Evolutionary conservation across 345 rosid genomes (phyloP).

Genomic region (Lenwebbia sp.): DNA sequence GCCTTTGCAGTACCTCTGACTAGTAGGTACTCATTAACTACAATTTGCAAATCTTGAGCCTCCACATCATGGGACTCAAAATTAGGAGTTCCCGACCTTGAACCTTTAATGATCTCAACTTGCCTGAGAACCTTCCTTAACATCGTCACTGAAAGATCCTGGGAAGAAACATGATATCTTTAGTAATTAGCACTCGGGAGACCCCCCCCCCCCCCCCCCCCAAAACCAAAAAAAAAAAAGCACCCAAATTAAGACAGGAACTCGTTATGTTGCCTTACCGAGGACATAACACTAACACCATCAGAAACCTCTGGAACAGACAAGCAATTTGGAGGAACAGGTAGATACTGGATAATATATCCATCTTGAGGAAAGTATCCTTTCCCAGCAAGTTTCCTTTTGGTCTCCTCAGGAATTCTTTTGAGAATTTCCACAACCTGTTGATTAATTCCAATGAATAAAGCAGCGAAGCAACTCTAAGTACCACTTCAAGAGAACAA

Average conservation of each 20-base stretch:
- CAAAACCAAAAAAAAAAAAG: neutral
- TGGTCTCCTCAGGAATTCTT: conserved; percentile 55
- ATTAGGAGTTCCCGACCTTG: conserved; percentile 74
- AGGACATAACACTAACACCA: conserved; percentile 72
- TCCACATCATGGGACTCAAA: conserved; percentile 80
- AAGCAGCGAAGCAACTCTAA: neutral
- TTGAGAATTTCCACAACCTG: conserved; percentile 77
- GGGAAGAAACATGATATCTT: conserved; percentile 4
- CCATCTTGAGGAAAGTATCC: conserved; percentile 95
- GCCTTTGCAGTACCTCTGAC: conserved; percentile 77
- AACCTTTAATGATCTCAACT: conserved; percentile 50
- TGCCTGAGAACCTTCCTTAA: conserved; percentile 75
- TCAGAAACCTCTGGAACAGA: conserved; percentile 87
- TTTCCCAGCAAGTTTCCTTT: conserved; percentile 61
- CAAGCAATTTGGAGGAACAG: conserved; percentile 95
- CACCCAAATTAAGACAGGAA: neutral
- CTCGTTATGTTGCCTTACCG: conserved; percentile 39
- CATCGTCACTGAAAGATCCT: conserved; percentile 78
- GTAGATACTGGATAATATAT: conserved; percentile 57
- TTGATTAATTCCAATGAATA: neutral
- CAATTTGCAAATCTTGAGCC: conserved; percentile 54
- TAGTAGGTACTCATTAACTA: conserved; percentile 65
- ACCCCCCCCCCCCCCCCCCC: too few relatives aligned
- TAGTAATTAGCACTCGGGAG: neutral
- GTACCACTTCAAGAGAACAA: neutral